These are phyloP conservation scores for Austroboletus novae-zelandiae DNA, from an alignment of 1,284 basidiomycete species.

Conservation along the genomic window DNA sequence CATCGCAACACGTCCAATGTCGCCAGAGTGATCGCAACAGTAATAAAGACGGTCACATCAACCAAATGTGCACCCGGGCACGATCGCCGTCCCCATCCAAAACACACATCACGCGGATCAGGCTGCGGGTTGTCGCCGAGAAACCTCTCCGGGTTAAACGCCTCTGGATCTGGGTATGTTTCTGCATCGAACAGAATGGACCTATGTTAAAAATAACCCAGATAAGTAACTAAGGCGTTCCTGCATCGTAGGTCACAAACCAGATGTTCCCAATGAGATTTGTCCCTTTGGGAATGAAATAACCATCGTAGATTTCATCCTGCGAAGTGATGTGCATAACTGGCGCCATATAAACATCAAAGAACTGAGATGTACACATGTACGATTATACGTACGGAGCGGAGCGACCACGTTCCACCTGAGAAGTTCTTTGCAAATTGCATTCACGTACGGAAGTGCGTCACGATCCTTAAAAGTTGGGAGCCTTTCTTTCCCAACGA, in stretches of 20 bases:
- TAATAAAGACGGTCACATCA: constrained; percentile 13
- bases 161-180: constrained; percentile 11
- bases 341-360: constrained; percentile 11
- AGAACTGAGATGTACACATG: neutral
- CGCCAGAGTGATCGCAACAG: constrained; percentile 16
- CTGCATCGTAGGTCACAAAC: constrained; percentile 4
- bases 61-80: constrained; percentile 17
- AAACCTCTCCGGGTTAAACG: constrained; percentile 17
- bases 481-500: neutral
- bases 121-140: constrained; percentile 7
- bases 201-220: constrained; percentile 1
- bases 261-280: neutral
- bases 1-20: constrained; percentile 11
- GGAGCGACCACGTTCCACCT: neutral
- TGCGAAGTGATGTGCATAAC: constrained; percentile 10
- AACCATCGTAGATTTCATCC: neutral
- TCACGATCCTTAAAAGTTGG: neutral
- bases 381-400: neutral
- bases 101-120: constrained; percentile 13
- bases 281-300: neutral
- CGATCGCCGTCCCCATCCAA: constrained; percentile 18
- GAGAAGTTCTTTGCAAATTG: neutral
- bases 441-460: neutral
- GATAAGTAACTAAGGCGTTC: neutral
- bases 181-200: constrained; percentile 8